Conservation (phyloP, 2,329 filamentous ascomycete species). For the Sporothrix protearum region DNA sequence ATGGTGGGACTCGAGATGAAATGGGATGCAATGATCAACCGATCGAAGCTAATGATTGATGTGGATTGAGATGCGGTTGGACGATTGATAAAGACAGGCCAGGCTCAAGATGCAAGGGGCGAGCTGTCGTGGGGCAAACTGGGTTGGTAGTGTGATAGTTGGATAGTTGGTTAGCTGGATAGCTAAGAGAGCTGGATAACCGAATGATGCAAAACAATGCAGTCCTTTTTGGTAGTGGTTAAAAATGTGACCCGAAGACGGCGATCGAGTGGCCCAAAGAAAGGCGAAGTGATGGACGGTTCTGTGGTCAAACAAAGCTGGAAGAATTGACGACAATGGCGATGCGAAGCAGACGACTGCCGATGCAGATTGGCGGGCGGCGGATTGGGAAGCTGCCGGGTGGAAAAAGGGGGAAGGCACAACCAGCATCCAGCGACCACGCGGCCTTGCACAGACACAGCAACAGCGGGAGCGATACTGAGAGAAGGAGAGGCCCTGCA, state of each 20-base stretch:
- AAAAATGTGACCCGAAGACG: background rate
- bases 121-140: background rate
- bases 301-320: background rate
- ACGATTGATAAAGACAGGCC: background rate
- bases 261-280: background rate
- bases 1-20: background rate
- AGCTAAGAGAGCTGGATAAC: too few relatives aligned
- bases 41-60: background rate
- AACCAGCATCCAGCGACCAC: constrained; percentile 3
- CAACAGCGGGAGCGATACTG: constrained; percentile 9
- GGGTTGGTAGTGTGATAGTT: background rate
- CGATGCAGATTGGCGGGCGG: background rate
- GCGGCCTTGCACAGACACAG: constrained; percentile 11
- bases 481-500: background rate
- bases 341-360: background rate
- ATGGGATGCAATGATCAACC: background rate
- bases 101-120: background rate
- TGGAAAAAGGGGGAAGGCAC: background rate
- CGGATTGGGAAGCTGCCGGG: background rate
- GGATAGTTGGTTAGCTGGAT: background rate
- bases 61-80: background rate
- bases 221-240: background rate
- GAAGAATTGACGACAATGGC: background rate
- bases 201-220: background rate
- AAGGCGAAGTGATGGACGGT: background rate